Percentiles rank a stretch among this genome's conserved stretches.
These are phyloP conservation scores for Vararia minispora DNA, from an alignment of 768 basidiomycete genomes.

Conservation along the genomic window DNA sequence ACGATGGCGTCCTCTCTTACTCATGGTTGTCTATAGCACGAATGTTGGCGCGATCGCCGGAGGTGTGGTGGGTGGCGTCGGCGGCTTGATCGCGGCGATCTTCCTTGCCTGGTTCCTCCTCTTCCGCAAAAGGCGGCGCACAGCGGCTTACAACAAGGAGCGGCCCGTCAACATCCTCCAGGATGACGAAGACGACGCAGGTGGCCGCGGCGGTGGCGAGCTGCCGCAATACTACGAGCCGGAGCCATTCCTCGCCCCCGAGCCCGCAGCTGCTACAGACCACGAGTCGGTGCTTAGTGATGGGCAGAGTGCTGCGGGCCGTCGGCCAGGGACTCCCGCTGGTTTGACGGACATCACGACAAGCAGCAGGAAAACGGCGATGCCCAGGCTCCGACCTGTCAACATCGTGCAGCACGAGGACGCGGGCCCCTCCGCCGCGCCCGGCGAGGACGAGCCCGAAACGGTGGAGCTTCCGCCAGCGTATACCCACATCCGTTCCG, in stretches of 20 bases:
- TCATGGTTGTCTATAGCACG: slow-evolving; percentile 16
- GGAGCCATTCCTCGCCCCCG: slow-evolving; percentile 64
- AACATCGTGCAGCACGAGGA: slow-evolving; percentile 84
- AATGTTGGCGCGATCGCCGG: slow-evolving; percentile 41
- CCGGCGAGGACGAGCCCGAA: slow-evolving; percentile 38
- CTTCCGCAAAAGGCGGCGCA: slow-evolving; percentile 36
- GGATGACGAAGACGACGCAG: slow-evolving; percentile 40
- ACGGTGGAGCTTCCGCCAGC: slow-evolving; percentile 80
- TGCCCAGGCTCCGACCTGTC: slow-evolving; percentile 49
- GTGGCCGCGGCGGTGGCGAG: slow-evolving; percentile 28
- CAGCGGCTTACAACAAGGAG: slow-evolving; percentile 32
- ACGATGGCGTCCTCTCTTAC: neutral
- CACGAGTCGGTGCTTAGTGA: slow-evolving; percentile 17
- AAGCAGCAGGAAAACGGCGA: slow-evolving; percentile 34
- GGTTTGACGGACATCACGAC: slow-evolving; percentile 19
- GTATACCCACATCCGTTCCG: slow-evolving; percentile 48
- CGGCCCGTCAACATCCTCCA: slow-evolving; percentile 60
- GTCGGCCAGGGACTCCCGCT: slow-evolving; percentile 12
- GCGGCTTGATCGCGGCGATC: slow-evolving; percentile 30
- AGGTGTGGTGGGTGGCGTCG: slow-evolving; percentile 49
- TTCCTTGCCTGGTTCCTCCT: slow-evolving; percentile 37
- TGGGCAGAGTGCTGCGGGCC: slow-evolving; percentile 6
- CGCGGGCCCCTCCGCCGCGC: slow-evolving; percentile 46
- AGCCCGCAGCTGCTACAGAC: slow-evolving; percentile 34
- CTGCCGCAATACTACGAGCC: slow-evolving; percentile 65